Evolutionary conservation across 495 filamentous ascomycete species (phyloP).

Genomic region (Aspergillus sclerotiicarbonarius): DNA sequence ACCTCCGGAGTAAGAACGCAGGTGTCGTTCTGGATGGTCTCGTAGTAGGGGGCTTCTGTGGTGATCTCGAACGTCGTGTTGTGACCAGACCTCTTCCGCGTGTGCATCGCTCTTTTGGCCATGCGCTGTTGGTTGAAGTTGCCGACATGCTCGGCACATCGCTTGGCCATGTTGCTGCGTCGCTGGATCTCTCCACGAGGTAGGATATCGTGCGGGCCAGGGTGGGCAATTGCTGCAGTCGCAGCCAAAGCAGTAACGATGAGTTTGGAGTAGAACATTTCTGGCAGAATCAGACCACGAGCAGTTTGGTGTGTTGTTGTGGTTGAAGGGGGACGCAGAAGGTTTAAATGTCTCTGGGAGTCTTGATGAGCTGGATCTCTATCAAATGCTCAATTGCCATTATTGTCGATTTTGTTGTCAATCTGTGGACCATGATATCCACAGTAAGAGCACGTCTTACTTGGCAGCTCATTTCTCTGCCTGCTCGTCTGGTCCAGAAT

Average conservation of each 20-base stretch:
- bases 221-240: neutral
- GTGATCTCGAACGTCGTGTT: slow-evolving; percentile 1
- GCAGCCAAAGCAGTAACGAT: neutral
- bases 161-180: neutral
- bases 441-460: too few species aligned
- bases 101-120: neutral
- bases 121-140: slow-evolving; percentile 8
- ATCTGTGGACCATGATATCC: too few species aligned
- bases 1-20: slow-evolving; percentile 51
- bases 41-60: slow-evolving; percentile 22
- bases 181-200: neutral
- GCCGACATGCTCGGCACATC: slow-evolving; percentile 3
- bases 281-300: too few species aligned
- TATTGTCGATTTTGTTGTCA: too few species aligned
- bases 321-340: too few species aligned
- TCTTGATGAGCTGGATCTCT: too few species aligned
- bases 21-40: slow-evolving; percentile 35
- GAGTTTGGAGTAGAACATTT: neutral
- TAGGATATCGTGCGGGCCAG: neutral
- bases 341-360: too few species aligned
- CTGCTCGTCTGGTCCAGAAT: too few species aligned
- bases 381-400: too few species aligned
- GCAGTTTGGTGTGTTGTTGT: too few species aligned
- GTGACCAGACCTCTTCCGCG: neutral
- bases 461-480: too few species aligned